Conservation (phyloP, 1,284 basidiomycete species). For the Sanghuangporus weigelae region DNA sequence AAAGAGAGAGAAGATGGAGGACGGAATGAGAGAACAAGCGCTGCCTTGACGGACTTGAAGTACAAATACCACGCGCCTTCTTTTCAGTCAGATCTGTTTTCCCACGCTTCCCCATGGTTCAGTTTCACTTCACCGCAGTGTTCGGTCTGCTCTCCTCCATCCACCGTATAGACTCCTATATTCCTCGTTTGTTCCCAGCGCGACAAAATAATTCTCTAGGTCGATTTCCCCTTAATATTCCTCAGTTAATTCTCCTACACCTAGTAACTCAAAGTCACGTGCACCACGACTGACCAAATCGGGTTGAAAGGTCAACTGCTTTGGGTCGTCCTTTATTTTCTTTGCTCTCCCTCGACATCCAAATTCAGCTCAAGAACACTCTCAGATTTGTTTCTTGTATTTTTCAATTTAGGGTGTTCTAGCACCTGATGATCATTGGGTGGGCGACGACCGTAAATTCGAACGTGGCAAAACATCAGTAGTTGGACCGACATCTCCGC, state of each 20-base stretch:
- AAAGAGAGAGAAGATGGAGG: constrained; percentile 3
- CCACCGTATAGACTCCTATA: no score
- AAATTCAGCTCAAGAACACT: not conserved
- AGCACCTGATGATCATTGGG: no score
- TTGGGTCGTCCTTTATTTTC: not conserved
- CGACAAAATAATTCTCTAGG: not conserved
- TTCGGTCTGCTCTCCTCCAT: no score
- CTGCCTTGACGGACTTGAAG: not conserved
- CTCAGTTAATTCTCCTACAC: not conserved
- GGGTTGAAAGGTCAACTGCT: not conserved
- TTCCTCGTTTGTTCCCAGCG: not conserved
- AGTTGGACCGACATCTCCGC: not conserved
- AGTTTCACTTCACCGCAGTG: no score
- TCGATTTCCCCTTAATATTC: not conserved
- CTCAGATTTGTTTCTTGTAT: not conserved
- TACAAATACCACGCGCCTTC: constrained; percentile 6
- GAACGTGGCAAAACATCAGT: not conserved
- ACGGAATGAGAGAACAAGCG: constrained; percentile 5
- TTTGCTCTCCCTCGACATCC: not conserved
- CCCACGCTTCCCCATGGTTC: not conserved
- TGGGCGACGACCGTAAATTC: not conserved
- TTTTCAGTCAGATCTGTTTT: not conserved
- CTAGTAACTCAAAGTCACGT: not conserved
- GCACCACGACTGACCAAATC: not conserved
- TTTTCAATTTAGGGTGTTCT: not conserved